A percentile compares a stretch with the other conserved stretches of the same genome.
phyloP scores from a whole-genome alignment of 805 yeast genomes.

The Lipomyces yamadae region DNA sequence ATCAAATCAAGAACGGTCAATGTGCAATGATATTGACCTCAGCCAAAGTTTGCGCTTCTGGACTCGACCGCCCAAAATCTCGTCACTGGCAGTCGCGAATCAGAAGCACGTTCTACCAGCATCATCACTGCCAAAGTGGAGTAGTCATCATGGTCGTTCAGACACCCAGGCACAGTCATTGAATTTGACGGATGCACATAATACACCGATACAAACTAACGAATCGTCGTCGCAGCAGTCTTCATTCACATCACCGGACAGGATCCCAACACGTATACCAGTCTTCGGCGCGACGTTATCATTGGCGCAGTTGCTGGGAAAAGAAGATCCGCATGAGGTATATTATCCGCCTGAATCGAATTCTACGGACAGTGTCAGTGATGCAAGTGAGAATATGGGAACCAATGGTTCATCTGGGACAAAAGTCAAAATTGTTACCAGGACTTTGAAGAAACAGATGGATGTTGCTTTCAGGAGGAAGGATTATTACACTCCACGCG shows the following conservation, averaged over 20 bases:
- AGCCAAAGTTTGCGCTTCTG: conserved; percentile 7
- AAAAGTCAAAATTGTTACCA: conserved; percentile 14
- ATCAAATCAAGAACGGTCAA: neutral
- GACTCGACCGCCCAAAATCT: conserved; percentile 13
- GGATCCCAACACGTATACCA: conserved; percentile 16
- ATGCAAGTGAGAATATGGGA: neutral
- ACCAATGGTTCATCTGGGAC: neutral
- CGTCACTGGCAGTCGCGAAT: neutral
- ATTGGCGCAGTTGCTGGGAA: conserved; percentile 10
- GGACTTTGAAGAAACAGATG: conserved; percentile 12
- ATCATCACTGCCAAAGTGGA: neutral
- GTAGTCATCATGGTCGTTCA: neutral
- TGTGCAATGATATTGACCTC: conserved; percentile 3
- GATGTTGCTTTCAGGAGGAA: conserved; percentile 15
- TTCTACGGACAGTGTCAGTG: neutral
- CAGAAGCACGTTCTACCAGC: neutral
- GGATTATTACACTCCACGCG: conserved; percentile 20
- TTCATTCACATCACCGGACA: conserved; percentile 23
- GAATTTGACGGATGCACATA: neutral
- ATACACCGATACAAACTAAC: neutral
- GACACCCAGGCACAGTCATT: neutral
- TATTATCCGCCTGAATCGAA: neutral
- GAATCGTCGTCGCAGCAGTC: conserved; percentile 2
- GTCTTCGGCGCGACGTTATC: conserved; percentile 15
- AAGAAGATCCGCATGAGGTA: neutral